Evolutionary conservation across 495 filamentous ascomycete genomes (phyloP), one percentile per base, ranked within the genome.

Genomic region (Trichoderma asperelloides): DNA sequence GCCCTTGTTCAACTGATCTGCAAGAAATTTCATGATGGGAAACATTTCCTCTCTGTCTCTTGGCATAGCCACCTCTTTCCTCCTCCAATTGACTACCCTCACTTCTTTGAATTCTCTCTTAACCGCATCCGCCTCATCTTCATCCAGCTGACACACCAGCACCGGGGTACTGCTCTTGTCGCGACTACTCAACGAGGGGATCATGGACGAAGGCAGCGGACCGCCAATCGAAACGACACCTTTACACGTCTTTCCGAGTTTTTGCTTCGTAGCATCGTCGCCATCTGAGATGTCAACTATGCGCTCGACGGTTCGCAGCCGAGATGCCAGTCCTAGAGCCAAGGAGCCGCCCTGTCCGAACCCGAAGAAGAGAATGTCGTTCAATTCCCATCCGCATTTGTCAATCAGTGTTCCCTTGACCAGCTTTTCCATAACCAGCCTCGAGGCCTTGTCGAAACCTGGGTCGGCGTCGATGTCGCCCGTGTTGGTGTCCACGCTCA

Each of bases 1-100:
- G 64, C 67, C 70, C 60, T 66, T 70, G 45, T 70, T 73, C 74
- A 98, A 75, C 70, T 90, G 82, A 66, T 90, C 82, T 0, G 89
- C 91, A 74, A 97, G 90, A 77, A 97, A 98, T 72, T 87, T 83
- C 94, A 98, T 97, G 62, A 97, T 85, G 2, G 95, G 94, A 69
- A 91, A 68, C 86, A 95, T 92, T 82, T 98, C 94, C 25, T 96
- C 92, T 65, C 88, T 79, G 74, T 80, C 91, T 68, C 78, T 77
- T 27, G 93, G 91, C 95, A 97, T 97, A 11, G 84, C 84, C 80
- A 97, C 95, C 12, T 89, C 91, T 15, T 71, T 72, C 74, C 87
- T 85, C 68, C 70, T 76, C 90, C 95, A 98, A 72, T 85, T 84
- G 65, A 87, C 86, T 68, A 93, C 79, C 76, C 91, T 86, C 18